phyloP scores from a whole-genome alignment of 148 eudicot genomes.

The Diospyros lotus region DNA sequence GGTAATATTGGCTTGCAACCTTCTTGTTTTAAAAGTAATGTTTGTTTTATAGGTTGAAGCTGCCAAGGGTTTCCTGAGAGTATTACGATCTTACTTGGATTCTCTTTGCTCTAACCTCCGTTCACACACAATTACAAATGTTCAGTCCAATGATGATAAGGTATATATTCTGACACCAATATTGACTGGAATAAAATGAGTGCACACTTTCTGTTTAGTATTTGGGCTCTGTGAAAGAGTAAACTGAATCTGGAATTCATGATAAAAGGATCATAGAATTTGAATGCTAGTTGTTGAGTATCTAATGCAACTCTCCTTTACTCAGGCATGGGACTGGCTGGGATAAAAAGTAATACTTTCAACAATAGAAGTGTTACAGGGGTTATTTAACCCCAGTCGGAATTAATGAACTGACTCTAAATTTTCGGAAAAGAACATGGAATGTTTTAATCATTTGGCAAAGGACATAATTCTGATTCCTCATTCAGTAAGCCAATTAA shows the following conservation, averaged over 20 bases:
- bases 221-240: background rate
- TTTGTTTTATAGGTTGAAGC: constrained; percentile 61
- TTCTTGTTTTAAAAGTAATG: constrained; percentile 1
- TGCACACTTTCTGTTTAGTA: background rate
- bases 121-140: constrained; percentile 90
- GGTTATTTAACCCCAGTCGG: no score
- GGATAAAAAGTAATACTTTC: no score
- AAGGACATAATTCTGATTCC: no score
- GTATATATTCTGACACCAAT: constrained; percentile 27
- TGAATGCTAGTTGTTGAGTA: no score
- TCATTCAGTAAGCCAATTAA: no score
- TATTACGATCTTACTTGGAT: constrained; percentile 65
- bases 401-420: no score
- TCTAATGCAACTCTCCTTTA: no score
- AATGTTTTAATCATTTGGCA: no score
- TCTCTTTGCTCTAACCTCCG: constrained; percentile 84
- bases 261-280: no score
- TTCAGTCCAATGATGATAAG: constrained; percentile 96
- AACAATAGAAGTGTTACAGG: no score
- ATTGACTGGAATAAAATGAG: constrained; percentile 5
- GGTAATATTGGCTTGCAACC: background rate
- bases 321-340: no score
- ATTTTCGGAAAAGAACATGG: no score
- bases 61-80: constrained; percentile 70
- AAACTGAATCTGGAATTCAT: background rate